Percentiles rank a stretch among this genome's conserved stretches.
Evolutionary conservation across 352 stramenopile species (phyloP).

Genomic region (Phytopythium helicoides): DNA sequence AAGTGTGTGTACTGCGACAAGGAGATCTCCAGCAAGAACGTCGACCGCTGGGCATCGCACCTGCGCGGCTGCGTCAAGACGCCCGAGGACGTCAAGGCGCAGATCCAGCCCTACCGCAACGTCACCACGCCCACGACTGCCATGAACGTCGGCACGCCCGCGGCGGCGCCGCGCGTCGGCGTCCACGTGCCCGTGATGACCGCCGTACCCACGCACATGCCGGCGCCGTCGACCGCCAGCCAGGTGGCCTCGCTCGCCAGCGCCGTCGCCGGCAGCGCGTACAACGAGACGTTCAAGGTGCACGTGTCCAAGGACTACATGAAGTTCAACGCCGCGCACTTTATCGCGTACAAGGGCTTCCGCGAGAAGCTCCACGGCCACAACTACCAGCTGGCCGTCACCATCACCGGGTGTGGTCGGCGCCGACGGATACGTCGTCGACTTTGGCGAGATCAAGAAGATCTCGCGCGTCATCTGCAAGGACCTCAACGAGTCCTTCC

Average conservation of each 20-base stretch:
- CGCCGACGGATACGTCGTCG: slow-evolving; percentile 95
- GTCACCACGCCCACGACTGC: slow-evolving; percentile 3
- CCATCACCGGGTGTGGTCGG: slow-evolving; percentile 85
- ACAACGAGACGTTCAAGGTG: slow-evolving; percentile 84
- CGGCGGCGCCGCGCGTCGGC: background rate
- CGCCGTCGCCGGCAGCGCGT: slow-evolving; percentile 22
- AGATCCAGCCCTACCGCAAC: slow-evolving; percentile 64
- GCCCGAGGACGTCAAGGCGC: slow-evolving; percentile 68
- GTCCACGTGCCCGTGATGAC: background rate
- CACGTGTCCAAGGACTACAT: slow-evolving; percentile 91
- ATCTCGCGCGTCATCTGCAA: slow-evolving; percentile 94
- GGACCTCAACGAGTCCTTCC: slow-evolving; percentile 96
- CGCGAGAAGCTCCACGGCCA: slow-evolving; percentile 97
- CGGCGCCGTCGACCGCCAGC: slow-evolving; percentile 2
- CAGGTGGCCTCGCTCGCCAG: slow-evolving; percentile 16
- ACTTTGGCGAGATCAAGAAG: slow-evolving; percentile 98
- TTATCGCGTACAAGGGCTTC: slow-evolving; percentile 93
- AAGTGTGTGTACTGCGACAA: slow-evolving; percentile 86
- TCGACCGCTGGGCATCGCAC: slow-evolving; percentile 82
- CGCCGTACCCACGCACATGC: background rate
- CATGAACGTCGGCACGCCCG: background rate
- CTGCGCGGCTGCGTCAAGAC: slow-evolving; percentile 75
- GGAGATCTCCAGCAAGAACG: slow-evolving; percentile 82
- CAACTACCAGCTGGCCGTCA: slow-evolving; percentile 96
- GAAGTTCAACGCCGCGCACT: slow-evolving; percentile 90